Conservation (phyloP, 2,329 filamentous ascomycete genomes). For the Madurella fahalii region DNA sequence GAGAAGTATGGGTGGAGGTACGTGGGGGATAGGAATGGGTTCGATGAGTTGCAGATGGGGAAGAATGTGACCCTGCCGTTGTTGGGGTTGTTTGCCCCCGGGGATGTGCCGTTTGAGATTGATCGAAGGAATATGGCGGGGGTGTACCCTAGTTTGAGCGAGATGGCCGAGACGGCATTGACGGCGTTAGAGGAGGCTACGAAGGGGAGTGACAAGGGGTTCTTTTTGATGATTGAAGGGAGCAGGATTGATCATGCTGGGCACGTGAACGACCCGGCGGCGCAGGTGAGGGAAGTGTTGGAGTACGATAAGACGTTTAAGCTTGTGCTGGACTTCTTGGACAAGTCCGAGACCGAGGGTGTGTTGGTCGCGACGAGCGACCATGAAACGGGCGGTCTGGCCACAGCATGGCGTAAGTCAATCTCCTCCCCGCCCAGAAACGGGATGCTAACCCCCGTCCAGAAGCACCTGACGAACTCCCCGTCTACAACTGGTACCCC, state of each 20-base stretch:
- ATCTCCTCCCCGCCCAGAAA: conserved; percentile 5
- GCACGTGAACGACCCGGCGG: conserved; percentile 76
- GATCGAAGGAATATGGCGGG: conserved; percentile 77
- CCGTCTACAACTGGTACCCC: conserved; percentile 74
- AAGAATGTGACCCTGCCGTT: conserved; percentile 70
- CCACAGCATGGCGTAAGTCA: conserved; percentile 68
- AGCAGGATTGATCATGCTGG: conserved; percentile 95
- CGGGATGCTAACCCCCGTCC: conserved; percentile 42
- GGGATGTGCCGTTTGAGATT: conserved; percentile 88
- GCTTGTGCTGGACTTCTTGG: conserved; percentile 78
- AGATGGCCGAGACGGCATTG: conserved; percentile 84
- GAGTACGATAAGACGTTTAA: conserved; percentile 87
- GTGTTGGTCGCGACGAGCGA: conserved; percentile 88
- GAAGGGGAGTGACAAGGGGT: conserved; percentile 78
- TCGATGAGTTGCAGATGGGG: conserved; percentile 69
- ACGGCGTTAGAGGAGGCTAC: conserved; percentile 77
- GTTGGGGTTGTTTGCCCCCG: conserved; percentile 76
- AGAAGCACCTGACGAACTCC: conserved; percentile 49
- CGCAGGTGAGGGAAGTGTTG: conserved; percentile 87
- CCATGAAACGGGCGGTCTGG: conserved; percentile 90
- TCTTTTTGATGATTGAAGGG: conserved; percentile 98
- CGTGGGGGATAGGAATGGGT: conserved; percentile 64
- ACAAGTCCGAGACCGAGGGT: conserved; percentile 66
- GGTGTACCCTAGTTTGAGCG: conserved; percentile 80
- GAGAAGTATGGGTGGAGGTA: conserved; percentile 77